A percentile compares a stretch with the other conserved stretches of the same genome.
Conservation (phyloP, 2,329 filamentous ascomycete genomes). For the Thelonectria blattea region DNA sequence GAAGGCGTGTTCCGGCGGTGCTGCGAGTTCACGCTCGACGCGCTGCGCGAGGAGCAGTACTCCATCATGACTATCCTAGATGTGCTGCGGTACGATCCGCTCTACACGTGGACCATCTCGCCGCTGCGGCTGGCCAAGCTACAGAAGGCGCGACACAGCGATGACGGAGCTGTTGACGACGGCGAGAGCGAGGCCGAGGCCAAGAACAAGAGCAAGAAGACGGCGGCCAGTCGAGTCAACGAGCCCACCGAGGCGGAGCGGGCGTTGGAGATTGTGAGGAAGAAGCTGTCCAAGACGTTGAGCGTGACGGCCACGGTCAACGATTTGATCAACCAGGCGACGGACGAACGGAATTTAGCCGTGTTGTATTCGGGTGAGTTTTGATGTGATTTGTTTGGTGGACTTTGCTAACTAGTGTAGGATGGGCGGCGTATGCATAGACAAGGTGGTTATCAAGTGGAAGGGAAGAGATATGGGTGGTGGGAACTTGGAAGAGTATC, state of each 20-base stretch:
- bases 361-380: conserved; percentile 80
- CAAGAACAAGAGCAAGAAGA: conserved; percentile 45
- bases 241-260: conserved; percentile 81
- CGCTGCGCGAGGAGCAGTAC: conserved; percentile 91
- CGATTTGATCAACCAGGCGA: conserved; percentile 94
- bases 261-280: conserved; percentile 89
- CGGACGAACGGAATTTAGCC: conserved; percentile 89
- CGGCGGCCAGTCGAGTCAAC: conserved; percentile 50
- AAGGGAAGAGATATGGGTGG: too few species aligned
- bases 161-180: conserved; percentile 47
- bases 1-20: conserved; percentile 98
- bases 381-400: not conserved
- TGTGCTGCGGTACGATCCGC: conserved; percentile 94
- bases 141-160: conserved; percentile 64
- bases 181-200: conserved; percentile 48
- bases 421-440: conserved; percentile 56
- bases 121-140: conserved; percentile 68
- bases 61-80: conserved; percentile 99
- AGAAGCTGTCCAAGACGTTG: conserved; percentile 92
- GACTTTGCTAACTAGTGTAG: conserved; percentile 39
- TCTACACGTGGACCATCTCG: conserved; percentile 95
- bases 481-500: too few species aligned
- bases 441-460: too few species aligned
- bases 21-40: conserved; percentile 96
- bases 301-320: conserved; percentile 96